Conservation (phyloP, 148 eudicot species). For the Rhododendron ovatum region DNA sequence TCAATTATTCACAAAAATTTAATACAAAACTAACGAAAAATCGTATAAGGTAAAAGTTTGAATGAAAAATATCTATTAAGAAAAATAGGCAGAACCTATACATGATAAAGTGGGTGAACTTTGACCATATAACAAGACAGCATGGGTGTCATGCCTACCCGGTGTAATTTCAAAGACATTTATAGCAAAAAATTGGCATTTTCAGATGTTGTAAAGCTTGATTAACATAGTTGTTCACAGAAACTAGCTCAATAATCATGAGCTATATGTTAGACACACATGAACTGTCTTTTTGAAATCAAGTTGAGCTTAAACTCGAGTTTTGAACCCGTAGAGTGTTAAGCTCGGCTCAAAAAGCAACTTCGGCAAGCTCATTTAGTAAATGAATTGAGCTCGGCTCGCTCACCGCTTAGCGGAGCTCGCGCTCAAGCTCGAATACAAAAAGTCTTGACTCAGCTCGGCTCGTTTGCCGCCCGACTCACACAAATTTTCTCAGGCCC, state of each 20-base stretch:
- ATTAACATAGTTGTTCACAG: background rate
- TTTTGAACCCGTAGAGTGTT: too few species aligned
- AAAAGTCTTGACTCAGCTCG: fast-evolving
- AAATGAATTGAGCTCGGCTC: too few species aligned
- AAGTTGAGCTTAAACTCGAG: too few species aligned
- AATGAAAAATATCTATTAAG: background rate
- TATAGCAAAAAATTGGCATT: background rate
- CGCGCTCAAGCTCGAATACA: background rate
- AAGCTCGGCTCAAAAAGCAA: too few species aligned
- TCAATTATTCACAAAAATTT: background rate
- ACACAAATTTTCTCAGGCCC: too few species aligned
- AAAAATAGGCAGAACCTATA: background rate
- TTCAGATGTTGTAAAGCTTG: background rate
- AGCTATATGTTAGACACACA: too few species aligned
- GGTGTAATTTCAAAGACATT: background rate
- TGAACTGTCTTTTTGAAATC: too few species aligned
- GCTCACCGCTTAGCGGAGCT: too few species aligned
- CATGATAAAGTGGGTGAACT: background rate
- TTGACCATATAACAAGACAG: background rate
- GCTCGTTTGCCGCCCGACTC: too few species aligned
- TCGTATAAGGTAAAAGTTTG: too few species aligned
- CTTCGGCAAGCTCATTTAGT: too few species aligned
- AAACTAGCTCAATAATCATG: background rate
- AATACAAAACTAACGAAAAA: background rate
- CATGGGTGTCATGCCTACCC: background rate